Conservation (phyloP, 2,329 filamentous ascomycete genomes). For the Tolypocladium pustulatum region DNA sequence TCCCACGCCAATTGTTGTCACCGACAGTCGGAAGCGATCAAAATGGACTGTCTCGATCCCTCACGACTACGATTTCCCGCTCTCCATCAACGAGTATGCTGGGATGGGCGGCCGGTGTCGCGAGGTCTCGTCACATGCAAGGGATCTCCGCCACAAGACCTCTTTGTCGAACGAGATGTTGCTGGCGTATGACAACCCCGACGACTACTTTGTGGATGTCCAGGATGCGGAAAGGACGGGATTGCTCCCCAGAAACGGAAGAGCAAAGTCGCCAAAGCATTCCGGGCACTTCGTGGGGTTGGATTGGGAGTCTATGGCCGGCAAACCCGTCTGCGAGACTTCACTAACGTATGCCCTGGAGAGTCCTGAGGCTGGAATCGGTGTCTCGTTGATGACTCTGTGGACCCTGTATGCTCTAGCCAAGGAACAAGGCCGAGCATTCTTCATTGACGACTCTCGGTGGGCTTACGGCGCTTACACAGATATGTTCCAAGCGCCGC, state of each 20-base stretch:
- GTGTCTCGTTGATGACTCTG: conserved; percentile 63
- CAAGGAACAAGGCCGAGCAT: conserved; percentile 59
- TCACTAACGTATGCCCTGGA: conserved; percentile 74
- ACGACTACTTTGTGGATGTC: conserved; percentile 66
- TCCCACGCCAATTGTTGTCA: conserved; percentile 61
- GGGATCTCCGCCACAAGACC: conserved; percentile 29
- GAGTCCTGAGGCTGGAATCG: conserved; percentile 61
- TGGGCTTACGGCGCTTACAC: conserved; percentile 75
- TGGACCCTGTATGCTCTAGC: conserved; percentile 81
- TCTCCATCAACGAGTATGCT: conserved; percentile 54
- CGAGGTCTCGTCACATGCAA: conserved; percentile 50
- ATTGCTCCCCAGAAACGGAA: conserved; percentile 38
- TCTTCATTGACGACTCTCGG: conserved; percentile 76
- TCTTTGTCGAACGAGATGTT: conserved; percentile 32
- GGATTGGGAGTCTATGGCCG: conserved; percentile 28
- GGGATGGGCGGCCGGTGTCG: conserved; percentile 59
- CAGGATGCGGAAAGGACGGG: conserved; percentile 57
- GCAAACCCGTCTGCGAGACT: conserved; percentile 50
- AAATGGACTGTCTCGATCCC: conserved; percentile 81
- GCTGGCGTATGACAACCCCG: conserved; percentile 47
- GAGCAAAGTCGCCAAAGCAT: conserved; percentile 27
- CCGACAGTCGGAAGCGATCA: conserved; percentile 50
- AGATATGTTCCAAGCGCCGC: conserved; percentile 60
- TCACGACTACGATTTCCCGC: conserved; percentile 52
- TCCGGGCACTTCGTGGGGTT: conserved; percentile 38